Evolutionary conservation across 139 green algal species (phyloP).

Genomic region (Cymbomonas tetramitiformis): DNA sequence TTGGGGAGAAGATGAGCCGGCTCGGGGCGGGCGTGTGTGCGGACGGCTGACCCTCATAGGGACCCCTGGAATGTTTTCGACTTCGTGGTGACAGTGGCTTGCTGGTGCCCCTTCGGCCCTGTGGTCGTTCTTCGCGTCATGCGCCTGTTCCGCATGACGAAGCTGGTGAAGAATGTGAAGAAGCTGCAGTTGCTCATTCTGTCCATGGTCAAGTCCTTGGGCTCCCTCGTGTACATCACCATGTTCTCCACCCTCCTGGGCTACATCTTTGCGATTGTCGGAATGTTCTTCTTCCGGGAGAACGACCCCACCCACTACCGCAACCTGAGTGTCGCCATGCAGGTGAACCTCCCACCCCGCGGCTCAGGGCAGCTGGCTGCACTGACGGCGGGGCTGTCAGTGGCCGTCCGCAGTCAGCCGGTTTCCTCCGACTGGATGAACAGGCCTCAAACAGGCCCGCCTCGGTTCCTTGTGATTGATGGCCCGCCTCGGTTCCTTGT

Average conservation of each 20-base stretch:
- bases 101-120: neutral
- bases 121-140: constrained; percentile 1
- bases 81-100: constrained; percentile 1
- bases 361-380: no score
- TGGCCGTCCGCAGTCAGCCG: no score
- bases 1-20: no score
- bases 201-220: neutral
- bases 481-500: no score
- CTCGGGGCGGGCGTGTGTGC: no score
- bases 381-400: no score
- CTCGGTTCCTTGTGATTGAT: no score
- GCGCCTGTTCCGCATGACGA: neutral
- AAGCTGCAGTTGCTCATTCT: constrained; percentile 3
- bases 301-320: constrained; percentile 7
- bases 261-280: constrained; percentile 7
- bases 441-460: no score
- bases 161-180: neutral
- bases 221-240: neutral
- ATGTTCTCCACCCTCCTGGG: neutral
- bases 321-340: neutral
- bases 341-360: no score
- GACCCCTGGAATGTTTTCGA: neutral
- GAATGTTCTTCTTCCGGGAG: neutral
- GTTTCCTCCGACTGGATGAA: no score
- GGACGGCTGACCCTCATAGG: no score